Conservation (phyloP, 176 grass and related monocot species). For the Aegilops tauschii region DNA sequence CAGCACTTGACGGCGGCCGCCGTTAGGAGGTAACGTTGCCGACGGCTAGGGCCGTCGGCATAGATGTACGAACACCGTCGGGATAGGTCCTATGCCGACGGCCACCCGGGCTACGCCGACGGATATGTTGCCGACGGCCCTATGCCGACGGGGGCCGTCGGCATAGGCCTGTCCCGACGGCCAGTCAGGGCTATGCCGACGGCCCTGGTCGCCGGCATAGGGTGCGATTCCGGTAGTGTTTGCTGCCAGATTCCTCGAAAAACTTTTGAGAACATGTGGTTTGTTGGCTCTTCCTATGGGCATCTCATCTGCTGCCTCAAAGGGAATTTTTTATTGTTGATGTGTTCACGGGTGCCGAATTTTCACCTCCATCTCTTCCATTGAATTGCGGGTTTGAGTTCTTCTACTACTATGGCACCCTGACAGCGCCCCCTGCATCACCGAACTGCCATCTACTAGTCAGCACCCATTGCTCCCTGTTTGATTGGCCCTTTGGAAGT, state of each 20-base stretch:
- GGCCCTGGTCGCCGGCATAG: no score
- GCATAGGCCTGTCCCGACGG: no score
- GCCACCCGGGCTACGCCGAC: no score
- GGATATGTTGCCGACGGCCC: no score
- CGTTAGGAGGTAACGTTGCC: no score
- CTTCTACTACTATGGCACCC: background rate
- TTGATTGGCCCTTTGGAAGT: background rate
- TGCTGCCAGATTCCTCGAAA: background rate
- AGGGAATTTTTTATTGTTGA: conserved; percentile 24
- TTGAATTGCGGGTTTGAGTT: background rate
- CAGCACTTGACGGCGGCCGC: no score
- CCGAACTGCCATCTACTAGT: background rate
- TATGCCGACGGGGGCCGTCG: no score
- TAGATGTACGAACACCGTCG: no score
- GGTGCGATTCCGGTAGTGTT: no score
- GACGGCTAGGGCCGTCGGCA: no score
- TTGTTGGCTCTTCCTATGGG: conserved; percentile 42
- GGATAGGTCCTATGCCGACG: no score
- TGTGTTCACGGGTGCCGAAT: conserved; percentile 36
- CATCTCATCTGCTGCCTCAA: conserved; percentile 22
- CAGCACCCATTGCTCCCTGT: background rate
- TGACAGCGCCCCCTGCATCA: background rate
- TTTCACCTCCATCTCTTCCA: conserved; percentile 28
- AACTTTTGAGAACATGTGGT: background rate
- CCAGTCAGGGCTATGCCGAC: no score